phyloP scores from a whole-genome alignment of 1,139 yeast species.

The Hemisphaericaspora lyxosophila region DNA sequence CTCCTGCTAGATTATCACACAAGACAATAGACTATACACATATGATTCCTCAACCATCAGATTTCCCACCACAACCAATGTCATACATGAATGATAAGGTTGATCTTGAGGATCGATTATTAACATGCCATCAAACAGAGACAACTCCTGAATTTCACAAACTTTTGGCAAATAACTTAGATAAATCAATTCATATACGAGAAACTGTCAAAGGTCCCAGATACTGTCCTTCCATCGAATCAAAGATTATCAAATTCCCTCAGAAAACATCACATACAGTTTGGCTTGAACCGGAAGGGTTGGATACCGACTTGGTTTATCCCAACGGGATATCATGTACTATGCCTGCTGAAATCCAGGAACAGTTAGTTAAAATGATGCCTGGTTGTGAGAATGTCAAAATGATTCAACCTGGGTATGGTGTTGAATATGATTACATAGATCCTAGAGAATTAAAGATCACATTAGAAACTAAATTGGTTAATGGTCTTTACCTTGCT shows the following conservation, averaged over 20 bases:
- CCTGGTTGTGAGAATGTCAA: slow-evolving; percentile 86
- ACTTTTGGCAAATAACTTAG: slow-evolving; percentile 65
- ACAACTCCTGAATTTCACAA: slow-evolving; percentile 79
- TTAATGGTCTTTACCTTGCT: slow-evolving; percentile 80
- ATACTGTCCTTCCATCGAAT: slow-evolving; percentile 95
- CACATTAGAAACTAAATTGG: slow-evolving; percentile 79
- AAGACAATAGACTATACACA: slow-evolving; percentile 66
- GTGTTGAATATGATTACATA: slow-evolving; percentile 95
- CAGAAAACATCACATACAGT: slow-evolving; percentile 75
- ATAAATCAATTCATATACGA: slow-evolving; percentile 82
- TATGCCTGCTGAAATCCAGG: slow-evolving; percentile 93
- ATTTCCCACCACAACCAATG: slow-evolving; percentile 83
- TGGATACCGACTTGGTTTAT: slow-evolving; percentile 78
- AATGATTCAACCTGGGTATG: slow-evolving; percentile 95
- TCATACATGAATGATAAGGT: slow-evolving; percentile 76
- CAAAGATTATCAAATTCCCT: slow-evolving; percentile 79
- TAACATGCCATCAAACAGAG: slow-evolving; percentile 71
- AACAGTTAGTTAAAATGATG: slow-evolving; percentile 67
- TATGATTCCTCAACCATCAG: slow-evolving; percentile 72
- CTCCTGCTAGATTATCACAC: slow-evolving; percentile 85
- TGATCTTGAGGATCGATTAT: slow-evolving; percentile 54
- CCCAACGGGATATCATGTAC: slow-evolving; percentile 97
- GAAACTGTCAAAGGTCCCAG: slow-evolving; percentile 97
- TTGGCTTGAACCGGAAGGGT: slow-evolving; percentile 97
- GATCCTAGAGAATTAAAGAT: slow-evolving; percentile 84